These are phyloP conservation scores for Metarhizium rileyi DNA, from an alignment of 2,329 filamentous ascomycete genomes.

Conservation along the genomic window DNA sequence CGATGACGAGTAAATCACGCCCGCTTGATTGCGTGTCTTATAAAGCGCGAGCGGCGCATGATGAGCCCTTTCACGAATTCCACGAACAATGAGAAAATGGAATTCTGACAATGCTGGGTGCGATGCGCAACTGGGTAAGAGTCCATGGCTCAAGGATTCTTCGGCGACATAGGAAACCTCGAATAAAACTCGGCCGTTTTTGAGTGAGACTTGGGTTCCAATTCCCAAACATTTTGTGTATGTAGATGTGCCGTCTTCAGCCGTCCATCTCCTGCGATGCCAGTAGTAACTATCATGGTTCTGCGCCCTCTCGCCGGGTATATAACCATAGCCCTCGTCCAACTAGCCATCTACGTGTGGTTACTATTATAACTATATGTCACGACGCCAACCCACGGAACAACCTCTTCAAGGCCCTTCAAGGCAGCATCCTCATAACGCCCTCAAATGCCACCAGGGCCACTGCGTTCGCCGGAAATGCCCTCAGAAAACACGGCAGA, in stretches of 20 bases:
- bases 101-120: background rate
- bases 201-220: constrained; percentile 5
- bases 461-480: constrained; percentile 93
- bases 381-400: too few species aligned
- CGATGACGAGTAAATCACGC: constrained; percentile 80
- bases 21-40: constrained; percentile 5
- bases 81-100: constrained; percentile 1
- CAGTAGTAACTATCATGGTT: background rate
- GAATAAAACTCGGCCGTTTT: constrained; percentile 21
- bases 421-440: constrained; percentile 63
- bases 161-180: constrained; percentile 4
- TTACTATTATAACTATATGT: too few species aligned
- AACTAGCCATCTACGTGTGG: background rate
- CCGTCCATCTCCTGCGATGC: background rate
- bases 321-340: background rate
- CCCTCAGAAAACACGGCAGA: constrained; percentile 82
- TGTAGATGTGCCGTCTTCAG: background rate
- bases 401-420: constrained; percentile 5
- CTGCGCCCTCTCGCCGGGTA: background rate
- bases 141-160: background rate
- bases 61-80: constrained; percentile 5
- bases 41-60: too few species aligned
- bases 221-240: background rate
- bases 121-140: background rate
- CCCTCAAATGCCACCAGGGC: constrained; percentile 89